A percentile compares a stretch with the other conserved stretches of the same genome.
Evolutionary conservation across 768 basidiomycete genomes (phyloP).

Genomic region (Pisolithus sp.): DNA sequence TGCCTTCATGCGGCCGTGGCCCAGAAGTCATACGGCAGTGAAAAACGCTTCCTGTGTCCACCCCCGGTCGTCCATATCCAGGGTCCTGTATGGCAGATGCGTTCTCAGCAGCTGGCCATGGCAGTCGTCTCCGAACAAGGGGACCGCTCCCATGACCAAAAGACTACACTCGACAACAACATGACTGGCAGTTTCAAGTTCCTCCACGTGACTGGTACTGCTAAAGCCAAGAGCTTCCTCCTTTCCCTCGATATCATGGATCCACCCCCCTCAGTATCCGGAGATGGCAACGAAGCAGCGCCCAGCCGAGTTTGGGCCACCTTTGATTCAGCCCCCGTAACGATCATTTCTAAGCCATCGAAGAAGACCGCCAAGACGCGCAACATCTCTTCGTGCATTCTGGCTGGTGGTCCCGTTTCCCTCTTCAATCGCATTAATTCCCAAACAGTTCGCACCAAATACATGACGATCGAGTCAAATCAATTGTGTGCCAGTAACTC

Average conservation of each 20-base stretch:
- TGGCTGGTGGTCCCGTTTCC: constrained; percentile 83
- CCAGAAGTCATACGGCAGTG: constrained; percentile 93
- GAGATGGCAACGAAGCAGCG: constrained; percentile 30
- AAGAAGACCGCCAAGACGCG: constrained; percentile 97
- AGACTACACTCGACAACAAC: constrained; percentile 74
- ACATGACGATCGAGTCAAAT: constrained; percentile 87
- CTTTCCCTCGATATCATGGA: constrained; percentile 82
- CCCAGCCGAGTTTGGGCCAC: constrained; percentile 80
- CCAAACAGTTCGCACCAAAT: constrained; percentile 95
- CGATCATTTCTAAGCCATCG: constrained; percentile 94
- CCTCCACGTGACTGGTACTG: constrained; percentile 80
- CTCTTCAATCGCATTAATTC: constrained; percentile 96
- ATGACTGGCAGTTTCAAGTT: constrained; percentile 90
- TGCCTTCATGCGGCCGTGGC: constrained; percentile 90
- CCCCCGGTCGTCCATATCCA: constrained; percentile 91
- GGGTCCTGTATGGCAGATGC: constrained; percentile 81
- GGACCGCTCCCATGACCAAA: constrained; percentile 79
- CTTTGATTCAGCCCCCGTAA: constrained; percentile 87
- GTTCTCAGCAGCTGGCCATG: constrained; percentile 77
- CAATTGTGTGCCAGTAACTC: constrained; percentile 85
- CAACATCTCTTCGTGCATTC: constrained; percentile 85
- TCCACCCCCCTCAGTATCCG: constrained; percentile 47
- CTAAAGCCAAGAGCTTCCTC: constrained; percentile 86
- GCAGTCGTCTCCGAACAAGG: constrained; percentile 79
- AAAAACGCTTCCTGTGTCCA: constrained; percentile 91